Evolutionary conservation across 306 rosid species (phyloP).

Genomic region (Sicyos baderoa): DNA sequence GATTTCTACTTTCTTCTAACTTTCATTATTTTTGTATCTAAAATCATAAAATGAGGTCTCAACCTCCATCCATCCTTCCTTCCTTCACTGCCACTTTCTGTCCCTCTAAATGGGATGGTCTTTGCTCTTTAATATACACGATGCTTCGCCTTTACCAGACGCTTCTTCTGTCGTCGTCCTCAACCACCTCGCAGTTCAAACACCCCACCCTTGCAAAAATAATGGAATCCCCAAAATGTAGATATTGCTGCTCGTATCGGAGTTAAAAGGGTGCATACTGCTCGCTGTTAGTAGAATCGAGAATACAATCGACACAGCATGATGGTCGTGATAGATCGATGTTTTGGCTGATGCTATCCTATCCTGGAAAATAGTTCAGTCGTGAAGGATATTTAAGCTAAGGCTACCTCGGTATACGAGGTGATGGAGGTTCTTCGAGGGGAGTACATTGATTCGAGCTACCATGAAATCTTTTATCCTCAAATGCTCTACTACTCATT

Average conservation of each 20-base stretch:
- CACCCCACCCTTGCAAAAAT: slow-evolving; percentile 34
- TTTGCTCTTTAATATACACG: slow-evolving; percentile 23
- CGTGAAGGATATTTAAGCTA: slow-evolving; percentile 16
- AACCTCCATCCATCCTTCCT: not conserved
- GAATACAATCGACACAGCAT: not conserved
- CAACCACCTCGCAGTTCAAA: slow-evolving; percentile 26
- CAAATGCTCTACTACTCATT: slow-evolving; percentile 48
- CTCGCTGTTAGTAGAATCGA: slow-evolving; percentile 7
- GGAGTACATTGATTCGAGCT: slow-evolving; percentile 56
- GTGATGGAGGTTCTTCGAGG: slow-evolving; percentile 83
- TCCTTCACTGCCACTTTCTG: slow-evolving; percentile 19
- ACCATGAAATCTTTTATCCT: slow-evolving; percentile 70
- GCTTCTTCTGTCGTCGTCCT: slow-evolving; percentile 12
- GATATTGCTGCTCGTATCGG: slow-evolving; percentile 13
- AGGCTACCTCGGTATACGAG: slow-evolving; percentile 63
- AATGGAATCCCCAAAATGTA: slow-evolving; percentile 42
- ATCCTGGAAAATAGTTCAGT: slow-evolving; percentile 16
- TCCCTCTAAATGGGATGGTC: slow-evolving; percentile 17
- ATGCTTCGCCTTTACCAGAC: not conserved
- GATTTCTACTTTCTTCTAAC: slow-evolving; percentile 14
- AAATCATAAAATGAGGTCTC: no score
- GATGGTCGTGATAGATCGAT: not conserved
- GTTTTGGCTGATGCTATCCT: not conserved
- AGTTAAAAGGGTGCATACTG: not conserved
- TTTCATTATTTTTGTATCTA: slow-evolving; percentile 3